Base-by-base conservation (phyloP, 2,329 filamentous ascomycete genomes). In the Corniculantispora saksenae region DNA sequence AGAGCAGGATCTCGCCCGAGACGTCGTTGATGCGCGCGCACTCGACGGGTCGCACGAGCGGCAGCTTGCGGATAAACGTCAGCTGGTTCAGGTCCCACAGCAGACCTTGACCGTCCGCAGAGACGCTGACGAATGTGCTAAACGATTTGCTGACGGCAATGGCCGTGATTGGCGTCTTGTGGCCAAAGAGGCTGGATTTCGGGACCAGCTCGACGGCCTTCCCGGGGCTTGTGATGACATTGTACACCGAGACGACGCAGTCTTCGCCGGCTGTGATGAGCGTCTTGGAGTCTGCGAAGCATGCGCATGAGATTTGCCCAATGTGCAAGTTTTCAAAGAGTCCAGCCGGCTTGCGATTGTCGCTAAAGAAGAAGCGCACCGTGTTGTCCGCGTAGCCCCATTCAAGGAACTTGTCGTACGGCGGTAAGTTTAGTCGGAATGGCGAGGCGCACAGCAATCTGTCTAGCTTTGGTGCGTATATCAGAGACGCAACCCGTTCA, bases 341-440 rank as follows among this genome's bases (percentile, higher is more conserved):
- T 0, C 94, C 94, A 43, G 96, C 87, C 25, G 91, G 83, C 81
- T 92, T 94, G 73, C 92, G 89, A 65, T 87, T 92, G 69, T 97
- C 93, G 56, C 90, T 89, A 63, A 91, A 87, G 79, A 92, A 97
- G 81, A 99, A 98, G 4, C 95, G 90, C 32, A 99, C 86, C 70
- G 92, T 96, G 70, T 92, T 92, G 76, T 99, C 95, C 0, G 92
- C 91, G 71, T 96, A 98, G 1, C 94, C 94, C 94, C 94, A 98
- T 79, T 97, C 93, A 70, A 98, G 85, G 72, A 93, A 97, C 71
- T 93, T 93, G 77, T 98, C 94, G 73, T 93, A 97, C 0, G 94
- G 94, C 0, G 94, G 91, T 15, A 98, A 88, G 72, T 97, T 95
- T 50, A 97, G 83, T 23, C 93, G 86, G 77, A 97, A 93, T 0